A percentile compares a stretch with the other conserved stretches of the same genome.
Conservation (phyloP, 306 rosid species). For the Comarum palustre region DNA sequence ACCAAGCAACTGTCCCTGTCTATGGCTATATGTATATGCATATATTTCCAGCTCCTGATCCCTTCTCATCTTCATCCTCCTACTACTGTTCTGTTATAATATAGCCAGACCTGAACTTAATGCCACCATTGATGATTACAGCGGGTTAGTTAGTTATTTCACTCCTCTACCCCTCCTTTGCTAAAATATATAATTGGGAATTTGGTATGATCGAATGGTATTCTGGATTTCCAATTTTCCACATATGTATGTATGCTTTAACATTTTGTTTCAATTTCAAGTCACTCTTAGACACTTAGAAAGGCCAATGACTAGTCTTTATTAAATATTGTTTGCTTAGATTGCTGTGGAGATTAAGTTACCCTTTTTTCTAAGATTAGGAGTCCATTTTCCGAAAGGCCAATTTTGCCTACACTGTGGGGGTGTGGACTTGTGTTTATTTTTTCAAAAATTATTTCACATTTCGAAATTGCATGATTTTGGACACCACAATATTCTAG, state of each 20-base stretch:
- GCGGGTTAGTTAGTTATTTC: neutral
- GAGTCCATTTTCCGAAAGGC: neutral
- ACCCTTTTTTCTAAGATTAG: neutral
- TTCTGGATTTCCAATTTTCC: constrained; percentile 34
- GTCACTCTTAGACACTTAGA: constrained; percentile 22
- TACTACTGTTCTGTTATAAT: neutral
- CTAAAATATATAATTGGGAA: constrained; percentile 15
- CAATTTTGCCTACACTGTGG: too few species aligned
- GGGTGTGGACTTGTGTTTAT: too few species aligned
- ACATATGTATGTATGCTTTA: neutral
- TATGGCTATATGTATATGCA: constrained; percentile 35
- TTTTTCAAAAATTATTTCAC: neutral
- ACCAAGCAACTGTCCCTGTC: constrained; percentile 79
- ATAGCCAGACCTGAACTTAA: constrained; percentile 70
- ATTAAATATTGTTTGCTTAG: neutral
- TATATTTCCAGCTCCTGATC: constrained; percentile 33
- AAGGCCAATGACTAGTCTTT: constrained; percentile 17
- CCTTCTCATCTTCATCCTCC: neutral
- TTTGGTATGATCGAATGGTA: constrained; percentile 12
- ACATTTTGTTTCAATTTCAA: constrained; percentile 20
- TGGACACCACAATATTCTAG: neutral
- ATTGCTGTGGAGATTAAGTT: neutral
- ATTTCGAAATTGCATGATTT: neutral
- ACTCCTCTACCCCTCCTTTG: constrained; percentile 17
- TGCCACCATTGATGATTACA: constrained; percentile 1